Evolutionary conservation across 768 basidiomycete genomes (phyloP).

Genomic region (Leccinum subtestaceum): DNA sequence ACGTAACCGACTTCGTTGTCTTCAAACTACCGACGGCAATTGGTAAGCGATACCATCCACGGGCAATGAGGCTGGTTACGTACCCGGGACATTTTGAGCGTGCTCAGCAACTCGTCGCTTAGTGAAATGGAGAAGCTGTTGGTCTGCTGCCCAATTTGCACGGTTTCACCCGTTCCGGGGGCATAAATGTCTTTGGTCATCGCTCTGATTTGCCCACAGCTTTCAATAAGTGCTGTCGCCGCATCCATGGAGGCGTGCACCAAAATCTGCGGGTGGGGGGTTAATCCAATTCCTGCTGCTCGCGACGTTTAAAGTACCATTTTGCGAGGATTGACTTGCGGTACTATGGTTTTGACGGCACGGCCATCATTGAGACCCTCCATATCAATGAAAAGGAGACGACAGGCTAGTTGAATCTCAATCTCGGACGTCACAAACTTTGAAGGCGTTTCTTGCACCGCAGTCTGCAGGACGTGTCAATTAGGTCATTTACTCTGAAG

Average conservation of each 20-base stretch:
- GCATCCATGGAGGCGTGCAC: slow-evolving; percentile 73
- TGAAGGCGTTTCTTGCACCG: slow-evolving; percentile 80
- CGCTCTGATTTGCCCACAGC: slow-evolving; percentile 77
- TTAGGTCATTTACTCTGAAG: not conserved
- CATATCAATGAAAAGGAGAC: slow-evolving; percentile 90
- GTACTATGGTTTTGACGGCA: slow-evolving; percentile 93
- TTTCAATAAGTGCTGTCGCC: slow-evolving; percentile 71
- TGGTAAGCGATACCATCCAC: slow-evolving; percentile 1
- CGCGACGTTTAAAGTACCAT: slow-evolving; percentile 52
- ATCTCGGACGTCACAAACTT: slow-evolving; percentile 80
- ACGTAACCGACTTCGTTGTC: slow-evolving; percentile 96
- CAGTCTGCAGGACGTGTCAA: slow-evolving; percentile 48
- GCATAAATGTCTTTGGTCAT: slow-evolving; percentile 93
- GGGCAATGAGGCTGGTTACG: slow-evolving; percentile 27
- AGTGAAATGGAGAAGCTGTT: slow-evolving; percentile 93
- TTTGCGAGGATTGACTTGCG: slow-evolving; percentile 94
- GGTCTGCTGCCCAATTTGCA: slow-evolving; percentile 94
- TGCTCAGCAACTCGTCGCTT: slow-evolving; percentile 80
- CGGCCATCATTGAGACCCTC: slow-evolving; percentile 97
- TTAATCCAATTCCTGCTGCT: not conserved
- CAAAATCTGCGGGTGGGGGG: slow-evolving; percentile 59
- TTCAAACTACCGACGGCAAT: slow-evolving; percentile 65
- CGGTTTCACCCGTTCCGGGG: slow-evolving; percentile 67
- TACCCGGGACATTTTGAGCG: slow-evolving; percentile 84
- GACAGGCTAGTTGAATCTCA: slow-evolving; percentile 80